These are phyloP conservation scores for Amanita rimosa DNA, from an alignment of 768 basidiomycete species.

Conservation along the genomic window DNA sequence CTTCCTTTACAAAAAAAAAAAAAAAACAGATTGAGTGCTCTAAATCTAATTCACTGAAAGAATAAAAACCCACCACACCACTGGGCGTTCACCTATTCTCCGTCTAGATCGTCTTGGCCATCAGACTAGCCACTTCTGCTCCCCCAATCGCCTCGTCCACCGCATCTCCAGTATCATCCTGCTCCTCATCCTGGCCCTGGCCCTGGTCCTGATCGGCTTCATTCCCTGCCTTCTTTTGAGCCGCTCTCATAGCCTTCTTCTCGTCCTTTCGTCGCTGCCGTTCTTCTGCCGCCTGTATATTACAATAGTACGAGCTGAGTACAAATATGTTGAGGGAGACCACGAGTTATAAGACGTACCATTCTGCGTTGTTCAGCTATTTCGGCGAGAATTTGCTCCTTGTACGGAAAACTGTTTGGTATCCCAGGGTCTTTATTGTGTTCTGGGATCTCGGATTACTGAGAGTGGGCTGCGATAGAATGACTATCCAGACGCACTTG, in stretches of 20 bases:
- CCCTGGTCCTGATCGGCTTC: slow-evolving; percentile 16
- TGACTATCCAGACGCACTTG: slow-evolving; percentile 41
- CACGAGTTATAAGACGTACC: slow-evolving; percentile 28
- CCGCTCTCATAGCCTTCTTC: slow-evolving; percentile 32
- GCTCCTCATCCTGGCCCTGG: slow-evolving; percentile 16
- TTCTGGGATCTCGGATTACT: slow-evolving; percentile 27
- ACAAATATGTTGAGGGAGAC: not conserved
- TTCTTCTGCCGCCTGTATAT: slow-evolving; percentile 59
- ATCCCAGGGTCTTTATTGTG: slow-evolving; percentile 87
- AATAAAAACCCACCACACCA: no score
- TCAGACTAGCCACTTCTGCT: slow-evolving; percentile 35
- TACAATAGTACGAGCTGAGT: not conserved
- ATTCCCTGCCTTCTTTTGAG: slow-evolving; percentile 8
- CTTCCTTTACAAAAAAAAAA: no score
- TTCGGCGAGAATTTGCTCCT: slow-evolving; percentile 89
- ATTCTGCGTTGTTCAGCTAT: slow-evolving; percentile 70
- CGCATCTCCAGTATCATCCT: slow-evolving; percentile 2
- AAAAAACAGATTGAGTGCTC: no score
- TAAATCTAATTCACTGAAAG: no score
- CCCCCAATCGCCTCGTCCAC: slow-evolving; percentile 33
- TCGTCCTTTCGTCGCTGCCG: slow-evolving; percentile 58
- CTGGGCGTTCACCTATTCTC: no score
- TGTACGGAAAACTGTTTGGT: slow-evolving; percentile 88
- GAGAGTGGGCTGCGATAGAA: not conserved
- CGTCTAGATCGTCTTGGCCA: slow-evolving; percentile 19